These are phyloP conservation scores for Beauveria sp. DNA, from an alignment of 2,329 filamentous ascomycete genomes.

Conservation along the genomic window DNA sequence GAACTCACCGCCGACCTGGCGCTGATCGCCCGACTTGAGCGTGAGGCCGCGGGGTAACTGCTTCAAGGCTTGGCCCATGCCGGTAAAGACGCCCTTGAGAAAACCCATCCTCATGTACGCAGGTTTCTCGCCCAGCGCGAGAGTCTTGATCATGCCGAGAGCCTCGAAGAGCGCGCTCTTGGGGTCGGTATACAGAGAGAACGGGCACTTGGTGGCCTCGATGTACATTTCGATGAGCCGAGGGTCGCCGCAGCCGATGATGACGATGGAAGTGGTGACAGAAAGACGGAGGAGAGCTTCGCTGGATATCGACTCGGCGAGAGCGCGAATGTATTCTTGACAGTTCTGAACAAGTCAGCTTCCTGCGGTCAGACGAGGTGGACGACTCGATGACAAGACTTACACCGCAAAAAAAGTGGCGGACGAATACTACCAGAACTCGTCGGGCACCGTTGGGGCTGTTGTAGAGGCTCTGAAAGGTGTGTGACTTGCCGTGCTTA, in stretches of 20 bases:
- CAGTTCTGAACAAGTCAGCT: slow-evolving; percentile 49
- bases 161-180: slow-evolving; percentile 56
- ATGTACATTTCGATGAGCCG: slow-evolving; percentile 61
- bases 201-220: slow-evolving; percentile 54
- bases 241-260: slow-evolving; percentile 67
- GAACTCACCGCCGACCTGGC: slow-evolving; percentile 71
- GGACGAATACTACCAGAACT: slow-evolving; percentile 65
- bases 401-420: slow-evolving; percentile 77
- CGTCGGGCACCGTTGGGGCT: slow-evolving; percentile 45
- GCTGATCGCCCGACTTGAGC: slow-evolving; percentile 55
- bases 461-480: slow-evolving; percentile 57
- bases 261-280: slow-evolving; percentile 53
- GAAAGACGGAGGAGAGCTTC: slow-evolving; percentile 42
- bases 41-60: slow-evolving; percentile 50
- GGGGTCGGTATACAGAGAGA: slow-evolving; percentile 72
- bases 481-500: slow-evolving; percentile 47
- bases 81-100: slow-evolving; percentile 39
- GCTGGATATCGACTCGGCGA: slow-evolving; percentile 51
- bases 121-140: slow-evolving; percentile 51
- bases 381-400: slow-evolving; percentile 24
- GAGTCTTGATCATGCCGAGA: slow-evolving; percentile 61
- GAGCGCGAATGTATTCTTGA: slow-evolving; percentile 62
- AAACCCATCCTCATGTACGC: slow-evolving; percentile 55
- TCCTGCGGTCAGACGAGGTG: background rate
- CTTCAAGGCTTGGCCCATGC: slow-evolving; percentile 53